Evolutionary conservation across 768 basidiomycete genomes (phyloP).

Genomic region (Trametes cubensis): DNA sequence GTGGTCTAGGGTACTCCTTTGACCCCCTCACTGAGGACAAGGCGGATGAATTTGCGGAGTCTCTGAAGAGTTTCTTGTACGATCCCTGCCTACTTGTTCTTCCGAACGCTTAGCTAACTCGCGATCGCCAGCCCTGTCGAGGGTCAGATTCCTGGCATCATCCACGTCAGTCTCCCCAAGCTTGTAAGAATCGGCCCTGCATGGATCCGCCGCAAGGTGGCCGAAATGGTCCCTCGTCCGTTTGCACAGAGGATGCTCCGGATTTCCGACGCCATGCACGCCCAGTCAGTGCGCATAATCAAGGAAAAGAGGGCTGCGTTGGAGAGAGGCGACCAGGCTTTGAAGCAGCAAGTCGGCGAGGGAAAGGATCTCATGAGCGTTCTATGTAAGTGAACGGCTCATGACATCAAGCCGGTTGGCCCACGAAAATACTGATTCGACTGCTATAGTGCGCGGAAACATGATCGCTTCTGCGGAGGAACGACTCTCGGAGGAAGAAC

Average conservation of each 20-base stretch:
- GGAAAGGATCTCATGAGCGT: slow-evolving; percentile 52
- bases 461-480: slow-evolving; percentile 29
- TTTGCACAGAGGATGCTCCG: slow-evolving; percentile 37
- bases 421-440: not conserved
- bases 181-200: slow-evolving; percentile 22
- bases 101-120: not conserved
- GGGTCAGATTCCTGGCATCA: not conserved
- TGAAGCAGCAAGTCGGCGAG: slow-evolving; percentile 37
- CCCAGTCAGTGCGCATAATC: slow-evolving; percentile 39
- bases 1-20: slow-evolving; percentile 47
- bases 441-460: slow-evolving; percentile 41
- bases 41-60: slow-evolving; percentile 10
- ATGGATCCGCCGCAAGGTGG: slow-evolving; percentile 35
- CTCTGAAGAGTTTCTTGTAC: slow-evolving; percentile 34
- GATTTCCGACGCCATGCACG: slow-evolving; percentile 40
- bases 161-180: slow-evolving; percentile 16
- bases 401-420: not conserved
- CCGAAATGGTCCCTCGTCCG: slow-evolving; percentile 38
- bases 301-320: slow-evolving; percentile 41
- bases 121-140: not conserved
- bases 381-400: slow-evolving; percentile 39
- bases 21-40: slow-evolving; percentile 40
- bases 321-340: slow-evolving; percentile 37
- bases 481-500: slow-evolving; percentile 33
- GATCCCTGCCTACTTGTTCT: not conserved